Evolutionary conservation across 345 rosid species (phyloP).

Genomic region (Syzygium oleosum): DNA sequence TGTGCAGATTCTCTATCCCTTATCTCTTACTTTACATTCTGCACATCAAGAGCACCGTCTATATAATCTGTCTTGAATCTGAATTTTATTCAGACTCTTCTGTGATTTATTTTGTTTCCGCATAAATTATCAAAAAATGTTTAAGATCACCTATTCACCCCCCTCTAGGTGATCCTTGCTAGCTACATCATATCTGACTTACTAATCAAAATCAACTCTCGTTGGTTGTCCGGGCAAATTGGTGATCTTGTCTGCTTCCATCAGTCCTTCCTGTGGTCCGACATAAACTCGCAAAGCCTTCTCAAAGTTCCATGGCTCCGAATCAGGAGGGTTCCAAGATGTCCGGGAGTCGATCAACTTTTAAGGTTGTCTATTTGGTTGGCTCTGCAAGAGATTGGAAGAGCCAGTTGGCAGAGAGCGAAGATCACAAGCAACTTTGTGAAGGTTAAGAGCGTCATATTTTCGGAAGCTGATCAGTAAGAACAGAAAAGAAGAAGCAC

Average conservation of each 20-base stretch:
- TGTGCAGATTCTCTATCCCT: too few species aligned
- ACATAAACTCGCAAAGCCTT: slow-evolving; percentile 1
- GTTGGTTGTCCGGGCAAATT: slow-evolving; percentile 26
- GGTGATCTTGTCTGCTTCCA: slow-evolving; percentile 14
- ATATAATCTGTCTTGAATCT: too few species aligned
- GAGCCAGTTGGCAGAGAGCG: background rate
- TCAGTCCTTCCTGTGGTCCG: slow-evolving; percentile 15
- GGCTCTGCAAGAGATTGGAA: slow-evolving; percentile 11
- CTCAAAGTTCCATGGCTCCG: slow-evolving; percentile 1
- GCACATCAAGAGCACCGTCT: too few species aligned
- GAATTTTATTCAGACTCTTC: too few species aligned
- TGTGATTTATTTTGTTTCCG: too few species aligned
- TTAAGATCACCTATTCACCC: too few species aligned
- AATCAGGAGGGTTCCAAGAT: slow-evolving; percentile 7
- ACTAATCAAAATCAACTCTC: slow-evolving; percentile 27
- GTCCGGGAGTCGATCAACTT: slow-evolving; percentile 15
- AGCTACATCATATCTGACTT: slow-evolving; percentile 26
- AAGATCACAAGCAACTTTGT: slow-evolving; percentile 9
- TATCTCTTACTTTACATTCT: too few species aligned
- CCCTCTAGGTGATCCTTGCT: too few species aligned
- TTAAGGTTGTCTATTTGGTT: slow-evolving; percentile 19
- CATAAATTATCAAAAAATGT: too few species aligned
- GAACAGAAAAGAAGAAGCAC: background rate
- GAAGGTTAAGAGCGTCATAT: background rate
- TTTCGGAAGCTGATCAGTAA: background rate